phyloP scores from a whole-genome alignment of 768 basidiomycete genomes.

The Artomyces pyxidatus region DNA sequence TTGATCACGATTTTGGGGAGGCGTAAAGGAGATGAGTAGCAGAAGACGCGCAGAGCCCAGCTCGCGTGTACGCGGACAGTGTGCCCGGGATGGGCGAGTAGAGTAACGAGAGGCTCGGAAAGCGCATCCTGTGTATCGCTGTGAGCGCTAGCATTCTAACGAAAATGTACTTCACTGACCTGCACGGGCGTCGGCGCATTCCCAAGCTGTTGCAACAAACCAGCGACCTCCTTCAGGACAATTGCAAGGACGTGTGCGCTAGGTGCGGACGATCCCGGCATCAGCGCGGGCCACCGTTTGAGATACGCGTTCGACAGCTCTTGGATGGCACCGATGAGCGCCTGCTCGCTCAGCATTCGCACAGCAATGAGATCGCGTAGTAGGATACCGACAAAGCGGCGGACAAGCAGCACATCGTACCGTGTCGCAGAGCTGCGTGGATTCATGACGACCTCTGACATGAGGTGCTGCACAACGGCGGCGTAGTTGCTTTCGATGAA shows the following conservation, averaged over 20 bases:
- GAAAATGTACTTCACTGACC: constrained; percentile 30
- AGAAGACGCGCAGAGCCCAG: constrained; percentile 87
- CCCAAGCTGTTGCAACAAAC: constrained; percentile 80
- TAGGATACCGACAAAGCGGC: constrained; percentile 68
- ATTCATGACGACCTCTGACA: constrained; percentile 65
- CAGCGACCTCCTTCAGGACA: constrained; percentile 76
- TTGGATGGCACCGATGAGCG: constrained; percentile 85
- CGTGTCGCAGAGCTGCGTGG: constrained; percentile 46
- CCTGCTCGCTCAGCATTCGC: constrained; percentile 87
- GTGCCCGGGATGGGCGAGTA: constrained; percentile 82
- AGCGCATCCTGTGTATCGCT: constrained; percentile 51
- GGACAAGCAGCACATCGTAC: constrained; percentile 67
- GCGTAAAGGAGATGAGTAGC: constrained; percentile 79
- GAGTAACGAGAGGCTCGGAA: constrained; percentile 73
- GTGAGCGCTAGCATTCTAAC: not conserved
- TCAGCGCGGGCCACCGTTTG: constrained; percentile 87
- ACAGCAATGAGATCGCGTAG: constrained; percentile 83
- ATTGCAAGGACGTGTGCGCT: constrained; percentile 60
- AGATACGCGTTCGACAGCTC: constrained; percentile 77
- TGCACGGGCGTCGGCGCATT: constrained; percentile 88
- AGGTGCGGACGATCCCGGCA: constrained; percentile 77
- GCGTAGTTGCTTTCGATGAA: constrained; percentile 84
- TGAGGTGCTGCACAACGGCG: constrained; percentile 68
- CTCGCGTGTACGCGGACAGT: constrained; percentile 80
- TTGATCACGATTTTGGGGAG: constrained; percentile 72